Evolutionary conservation across 2,329 filamentous ascomycete species (phyloP), one percentile per base, ranked within the genome.

Genomic region (Phoma herbarum): DNA sequence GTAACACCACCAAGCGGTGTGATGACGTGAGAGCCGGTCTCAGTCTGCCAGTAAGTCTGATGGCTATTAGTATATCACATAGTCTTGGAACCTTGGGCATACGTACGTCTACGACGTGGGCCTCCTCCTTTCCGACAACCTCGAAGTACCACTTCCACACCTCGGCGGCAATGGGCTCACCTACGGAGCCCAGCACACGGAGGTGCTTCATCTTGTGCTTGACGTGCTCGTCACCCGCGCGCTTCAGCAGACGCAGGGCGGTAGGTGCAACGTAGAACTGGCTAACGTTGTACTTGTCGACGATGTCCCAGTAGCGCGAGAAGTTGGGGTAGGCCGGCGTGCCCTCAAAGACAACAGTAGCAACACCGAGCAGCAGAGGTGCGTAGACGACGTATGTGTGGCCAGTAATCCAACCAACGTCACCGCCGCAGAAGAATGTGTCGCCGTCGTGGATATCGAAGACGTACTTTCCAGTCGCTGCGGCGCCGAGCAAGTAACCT

Each of bases 101-200:
- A 86, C 92, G 86, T 83, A 96, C 93, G 78, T 99, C 95, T 54
- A 97, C 89, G 77, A 99, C 85, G 75, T 99, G 95, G 47, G 92
- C 90, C 78, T 96, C 89, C 79, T 94, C 90, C 84, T 93, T 96
- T 74, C 95, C 95, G 52, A 99, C 93, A 68, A 90, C 86, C 79
- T 98, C 93, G 77, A 93, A 94, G 82, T 98, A 99, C 95, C 95
- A 99, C 82, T 98, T 98, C 95, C 95, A 99, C 59, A 99, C 91
- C 79, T 99, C 95, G 22, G 94, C 92, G 18, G 95, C 94, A 72
- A 99, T 99, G 37, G 95, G 95, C 82, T 99, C 95, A 68, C 95
- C 95, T 58, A 99, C 95, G 18, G 94, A 97, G 59, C 94, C 95
- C 20, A 99, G 84, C 6, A 98, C 90, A 75, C 95, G 87, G 62